phyloP scores from a whole-genome alignment of 495 filamentous ascomycete genomes.

The Monascus purpureus region DNA sequence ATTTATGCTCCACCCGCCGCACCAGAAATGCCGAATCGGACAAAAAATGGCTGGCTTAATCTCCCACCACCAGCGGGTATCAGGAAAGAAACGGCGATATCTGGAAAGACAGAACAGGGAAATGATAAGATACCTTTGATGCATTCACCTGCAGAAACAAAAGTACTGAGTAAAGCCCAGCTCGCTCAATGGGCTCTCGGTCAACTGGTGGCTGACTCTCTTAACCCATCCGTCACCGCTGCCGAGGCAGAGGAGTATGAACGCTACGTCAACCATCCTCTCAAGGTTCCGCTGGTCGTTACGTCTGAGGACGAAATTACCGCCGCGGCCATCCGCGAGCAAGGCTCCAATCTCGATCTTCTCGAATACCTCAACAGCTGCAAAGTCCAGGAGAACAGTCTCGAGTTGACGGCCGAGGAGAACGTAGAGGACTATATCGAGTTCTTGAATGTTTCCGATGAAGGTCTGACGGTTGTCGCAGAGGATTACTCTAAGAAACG shows the following conservation, averaged over 20 bases:
- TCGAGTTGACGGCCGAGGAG: conserved; percentile 38
- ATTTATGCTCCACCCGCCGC: conserved; percentile 2
- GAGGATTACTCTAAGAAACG: conserved; percentile 80
- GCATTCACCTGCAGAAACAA: conserved; percentile 9
- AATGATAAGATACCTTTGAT: conserved; percentile 10
- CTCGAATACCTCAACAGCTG: conserved; percentile 54
- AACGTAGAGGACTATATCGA: conserved; percentile 63
- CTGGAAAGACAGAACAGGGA: conserved; percentile 2
- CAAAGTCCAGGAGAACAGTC: conserved; percentile 20
- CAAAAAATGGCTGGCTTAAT: conserved; percentile 11
- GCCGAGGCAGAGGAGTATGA: conserved; percentile 75
- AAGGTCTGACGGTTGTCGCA: conserved; percentile 73
- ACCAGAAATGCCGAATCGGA: too few relatives aligned
- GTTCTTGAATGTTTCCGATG: conserved; percentile 60
- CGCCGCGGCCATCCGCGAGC: conserved; percentile 23
- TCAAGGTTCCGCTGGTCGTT: conserved; percentile 76
- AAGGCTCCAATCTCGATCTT: conserved; percentile 47
- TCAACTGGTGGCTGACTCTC: conserved; percentile 64
- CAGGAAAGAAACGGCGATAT: conserved; percentile 28
- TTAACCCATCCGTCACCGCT: conserved; percentile 62
- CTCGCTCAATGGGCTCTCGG: conserved; percentile 74
- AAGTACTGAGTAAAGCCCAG: conserved; percentile 42
- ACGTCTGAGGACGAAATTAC: conserved; percentile 49
- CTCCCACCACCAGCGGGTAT: conserved; percentile 23
- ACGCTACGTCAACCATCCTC: conserved; percentile 82